Percentiles rank a stretch among this genome's conserved stretches.
Evolutionary conservation across 2,329 filamentous ascomycete genomes (phyloP).

Genomic region (Paecilomyces sp.): DNA sequence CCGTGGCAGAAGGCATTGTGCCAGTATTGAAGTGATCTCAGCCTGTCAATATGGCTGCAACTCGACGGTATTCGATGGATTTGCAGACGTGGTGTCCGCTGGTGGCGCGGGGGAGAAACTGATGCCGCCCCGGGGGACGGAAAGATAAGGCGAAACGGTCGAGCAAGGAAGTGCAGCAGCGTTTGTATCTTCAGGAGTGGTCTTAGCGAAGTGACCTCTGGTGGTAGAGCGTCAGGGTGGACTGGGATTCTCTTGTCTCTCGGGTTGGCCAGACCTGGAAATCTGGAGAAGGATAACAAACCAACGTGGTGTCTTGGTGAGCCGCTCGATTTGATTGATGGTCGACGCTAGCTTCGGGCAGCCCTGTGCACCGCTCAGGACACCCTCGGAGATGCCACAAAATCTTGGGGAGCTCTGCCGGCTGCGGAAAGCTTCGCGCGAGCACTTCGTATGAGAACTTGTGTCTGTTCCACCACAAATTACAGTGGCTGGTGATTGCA

Average conservation of each 20-base stretch:
- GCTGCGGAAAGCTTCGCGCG: background rate
- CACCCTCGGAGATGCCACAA: background rate
- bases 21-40: background rate
- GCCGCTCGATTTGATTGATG: slow-evolving; percentile 6
- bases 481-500: background rate
- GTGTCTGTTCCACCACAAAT: background rate
- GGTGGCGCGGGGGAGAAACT: background rate
- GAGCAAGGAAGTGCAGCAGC: background rate
- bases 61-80: background rate
- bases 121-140: background rate
- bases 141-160: background rate
- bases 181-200: background rate
- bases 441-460: background rate
- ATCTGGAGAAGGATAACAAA: slow-evolving; percentile 7
- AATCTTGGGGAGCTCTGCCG: background rate
- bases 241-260: slow-evolving; percentile 5
- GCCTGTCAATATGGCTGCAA: background rate
- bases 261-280: background rate
- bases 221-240: background rate
- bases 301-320: slow-evolving; percentile 20
- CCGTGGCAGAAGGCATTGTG: slow-evolving; percentile 36
- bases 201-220: background rate
- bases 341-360: slow-evolving; percentile 13
- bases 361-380: background rate
- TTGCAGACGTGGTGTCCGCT: background rate